phyloP scores from a whole-genome alignment of 148 eudicot species.

The Camellia japonica region DNA sequence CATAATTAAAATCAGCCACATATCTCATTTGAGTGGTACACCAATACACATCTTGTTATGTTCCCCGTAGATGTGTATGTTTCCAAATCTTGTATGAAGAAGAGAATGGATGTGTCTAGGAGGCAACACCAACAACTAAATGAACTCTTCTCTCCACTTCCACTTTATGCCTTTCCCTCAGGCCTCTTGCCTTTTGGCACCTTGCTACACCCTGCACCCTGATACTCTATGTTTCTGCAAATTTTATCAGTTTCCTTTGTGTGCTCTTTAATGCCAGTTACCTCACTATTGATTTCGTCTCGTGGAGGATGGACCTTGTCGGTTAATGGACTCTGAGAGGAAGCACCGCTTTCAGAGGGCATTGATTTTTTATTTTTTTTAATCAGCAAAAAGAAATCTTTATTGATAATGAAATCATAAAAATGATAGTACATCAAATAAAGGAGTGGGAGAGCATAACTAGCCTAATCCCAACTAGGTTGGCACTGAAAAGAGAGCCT shows the following conservation, averaged over 20 bases:
- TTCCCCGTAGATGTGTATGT: neutral
- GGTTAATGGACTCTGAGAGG: conserved; percentile 9
- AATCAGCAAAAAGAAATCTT: too few relatives aligned
- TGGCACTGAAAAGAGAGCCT: too few relatives aligned
- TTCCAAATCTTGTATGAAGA: neutral
- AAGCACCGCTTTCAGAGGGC: conserved; percentile 14
- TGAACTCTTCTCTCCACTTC: conserved; percentile 19
- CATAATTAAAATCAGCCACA: too few relatives aligned
- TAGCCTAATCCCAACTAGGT: too few relatives aligned
- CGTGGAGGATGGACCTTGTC: neutral
- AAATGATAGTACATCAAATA: too few relatives aligned
- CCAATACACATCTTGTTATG: too few relatives aligned
- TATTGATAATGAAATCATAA: too few relatives aligned
- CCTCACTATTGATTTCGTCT: neutral
- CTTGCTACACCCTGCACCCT: conserved; percentile 1
- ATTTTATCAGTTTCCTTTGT: neutral
- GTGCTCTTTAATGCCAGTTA: conserved; percentile 15
- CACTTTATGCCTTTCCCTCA: conserved; percentile 21
- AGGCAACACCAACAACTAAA: conserved; percentile 30
- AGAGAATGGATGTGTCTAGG: neutral
- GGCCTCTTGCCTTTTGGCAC: conserved; percentile 16
- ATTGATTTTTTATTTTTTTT: neutral
- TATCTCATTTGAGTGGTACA: too few relatives aligned
- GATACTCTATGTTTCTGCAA: conserved; percentile 13
- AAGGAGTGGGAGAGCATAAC: too few relatives aligned